Evolutionary conservation across 1,284 basidiomycete species (phyloP).

Genomic region (Hortiboletus rubellus): DNA sequence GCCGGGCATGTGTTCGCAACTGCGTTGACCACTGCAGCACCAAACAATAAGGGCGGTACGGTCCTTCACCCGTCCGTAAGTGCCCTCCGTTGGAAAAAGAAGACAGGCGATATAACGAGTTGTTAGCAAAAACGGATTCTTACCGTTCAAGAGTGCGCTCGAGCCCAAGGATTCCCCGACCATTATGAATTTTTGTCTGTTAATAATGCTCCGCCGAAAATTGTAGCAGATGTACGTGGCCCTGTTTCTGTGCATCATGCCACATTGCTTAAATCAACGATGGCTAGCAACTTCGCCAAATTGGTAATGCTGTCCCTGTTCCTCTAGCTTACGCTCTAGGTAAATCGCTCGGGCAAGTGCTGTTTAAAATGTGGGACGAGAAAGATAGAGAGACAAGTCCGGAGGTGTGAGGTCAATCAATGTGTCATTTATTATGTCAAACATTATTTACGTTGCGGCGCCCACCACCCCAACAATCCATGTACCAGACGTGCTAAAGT

Average conservation of each 20-base stretch:
- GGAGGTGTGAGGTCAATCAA: conserved; percentile 32
- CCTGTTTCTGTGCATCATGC: background rate
- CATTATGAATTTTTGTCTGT: conserved; percentile 55
- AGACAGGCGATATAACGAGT: background rate
- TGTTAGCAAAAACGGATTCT: conserved; percentile 64
- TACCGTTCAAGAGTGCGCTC: conserved; percentile 62
- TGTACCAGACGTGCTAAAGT: background rate
- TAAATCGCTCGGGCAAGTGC: conserved; percentile 52
- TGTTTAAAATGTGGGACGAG: conserved; percentile 47
- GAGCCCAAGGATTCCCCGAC: conserved; percentile 74
- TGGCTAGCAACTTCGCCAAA: conserved; percentile 64
- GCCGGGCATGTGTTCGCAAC: conserved; percentile 54
- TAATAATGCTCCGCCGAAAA: conserved; percentile 36
- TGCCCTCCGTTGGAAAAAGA: background rate
- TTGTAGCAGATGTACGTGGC: conserved; percentile 51
- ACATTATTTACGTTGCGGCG: background rate
- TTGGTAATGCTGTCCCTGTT: conserved; percentile 73
- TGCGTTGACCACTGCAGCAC: conserved; percentile 53
- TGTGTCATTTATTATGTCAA: background rate
- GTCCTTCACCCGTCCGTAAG: conserved; percentile 62
- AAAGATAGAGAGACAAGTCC: conserved; percentile 46
- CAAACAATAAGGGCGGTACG: conserved; percentile 50
- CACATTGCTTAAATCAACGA: background rate
- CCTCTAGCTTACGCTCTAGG: conserved; percentile 64
- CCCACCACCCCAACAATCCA: background rate